Percentiles rank a stretch among this genome's conserved stretches.
phyloP scores from a whole-genome alignment of 139 green algal species.

The Chlamydomonas incerta region DNA sequence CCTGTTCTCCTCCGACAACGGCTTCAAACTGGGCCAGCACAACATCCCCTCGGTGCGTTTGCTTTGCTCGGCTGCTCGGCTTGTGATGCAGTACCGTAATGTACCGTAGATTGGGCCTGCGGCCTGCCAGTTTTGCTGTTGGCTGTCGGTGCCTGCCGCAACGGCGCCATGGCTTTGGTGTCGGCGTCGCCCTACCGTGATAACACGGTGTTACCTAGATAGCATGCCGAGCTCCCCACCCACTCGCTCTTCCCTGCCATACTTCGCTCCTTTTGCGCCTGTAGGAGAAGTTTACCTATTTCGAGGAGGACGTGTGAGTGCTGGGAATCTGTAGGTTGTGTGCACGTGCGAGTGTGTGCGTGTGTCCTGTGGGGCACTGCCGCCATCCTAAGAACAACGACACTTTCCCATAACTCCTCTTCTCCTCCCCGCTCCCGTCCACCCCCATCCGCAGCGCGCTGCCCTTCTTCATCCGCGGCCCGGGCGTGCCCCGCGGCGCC shows the following conservation, averaged over 20 bases:
- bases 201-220: too few species aligned
- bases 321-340: background rate
- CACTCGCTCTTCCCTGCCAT: background rate
- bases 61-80: too few species aligned
- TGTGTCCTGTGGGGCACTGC: background rate
- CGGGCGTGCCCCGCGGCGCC: conserved; percentile 13
- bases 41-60: background rate
- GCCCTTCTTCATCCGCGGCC: conserved; percentile 42
- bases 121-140: too few species aligned
- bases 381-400: background rate
- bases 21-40: conserved; percentile 50
- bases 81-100: too few species aligned
- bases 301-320: background rate
- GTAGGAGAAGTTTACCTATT: conserved; percentile 14
- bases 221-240: too few species aligned
- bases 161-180: too few species aligned
- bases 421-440: too few species aligned
- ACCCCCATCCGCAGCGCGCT: background rate
- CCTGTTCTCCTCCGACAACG: conserved; percentile 56
- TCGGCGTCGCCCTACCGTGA: too few species aligned
- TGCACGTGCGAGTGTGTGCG: too few species aligned
- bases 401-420: too few species aligned
- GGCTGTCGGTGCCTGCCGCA: too few species aligned
- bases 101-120: too few species aligned
- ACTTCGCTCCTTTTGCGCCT: background rate